Conservation (phyloP, 805 yeast genomes). For the Cyberlindnera americana region DNA sequence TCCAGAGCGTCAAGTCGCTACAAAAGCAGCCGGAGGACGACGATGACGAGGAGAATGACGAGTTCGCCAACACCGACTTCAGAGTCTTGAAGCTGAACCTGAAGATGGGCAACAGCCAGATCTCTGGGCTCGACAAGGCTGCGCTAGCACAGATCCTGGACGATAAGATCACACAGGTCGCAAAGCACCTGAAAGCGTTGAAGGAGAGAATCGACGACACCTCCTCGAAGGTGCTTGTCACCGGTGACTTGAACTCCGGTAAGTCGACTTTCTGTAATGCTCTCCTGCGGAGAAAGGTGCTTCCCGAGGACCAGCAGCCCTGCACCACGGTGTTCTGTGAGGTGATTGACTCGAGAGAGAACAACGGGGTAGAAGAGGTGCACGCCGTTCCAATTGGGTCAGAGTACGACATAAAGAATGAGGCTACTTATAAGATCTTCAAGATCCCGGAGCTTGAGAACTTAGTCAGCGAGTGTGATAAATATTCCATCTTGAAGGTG, state of each 20-base stretch:
- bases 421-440: conserved; percentile 58
- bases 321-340: conserved; percentile 96
- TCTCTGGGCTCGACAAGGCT: conserved; percentile 58
- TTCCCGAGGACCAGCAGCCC: conserved; percentile 98
- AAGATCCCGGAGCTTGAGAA: conserved; percentile 55
- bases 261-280: conserved; percentile 96
- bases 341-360: conserved; percentile 78
- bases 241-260: conserved; percentile 97
- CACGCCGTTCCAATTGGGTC: conserved; percentile 75
- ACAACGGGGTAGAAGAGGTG: conserved; percentile 78
- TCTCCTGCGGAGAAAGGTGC: conserved; percentile 63
- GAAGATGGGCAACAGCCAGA: conserved; percentile 45
- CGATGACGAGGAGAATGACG: conserved; percentile 19
- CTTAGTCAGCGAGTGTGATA: conserved; percentile 71
- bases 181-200: conserved; percentile 65
- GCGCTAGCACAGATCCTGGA: conserved; percentile 69
- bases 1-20: conserved; percentile 18
- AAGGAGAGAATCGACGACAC: conserved; percentile 87
- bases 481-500: conserved; percentile 69
- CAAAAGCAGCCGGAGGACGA: conserved; percentile 22
- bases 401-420: conserved; percentile 43
- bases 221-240: conserved; percentile 88
- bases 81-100: conserved; percentile 61
- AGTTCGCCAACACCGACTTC: conserved; percentile 37
- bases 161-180: conserved; percentile 60